Evolutionary conservation across 345 rosid species (phyloP).

Genomic region (Syzygium jambos): DNA sequence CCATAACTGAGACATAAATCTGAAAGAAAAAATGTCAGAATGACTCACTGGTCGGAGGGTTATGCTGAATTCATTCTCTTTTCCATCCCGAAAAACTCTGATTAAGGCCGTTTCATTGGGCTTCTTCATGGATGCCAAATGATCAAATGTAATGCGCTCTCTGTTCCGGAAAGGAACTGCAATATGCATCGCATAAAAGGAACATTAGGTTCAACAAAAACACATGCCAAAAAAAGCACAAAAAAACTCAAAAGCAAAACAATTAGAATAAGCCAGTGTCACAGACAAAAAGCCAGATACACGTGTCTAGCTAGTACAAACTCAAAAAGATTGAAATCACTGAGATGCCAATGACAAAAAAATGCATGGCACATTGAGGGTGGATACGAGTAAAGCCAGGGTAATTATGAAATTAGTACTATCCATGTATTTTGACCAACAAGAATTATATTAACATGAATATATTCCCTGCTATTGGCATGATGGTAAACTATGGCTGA

Average conservation of each 20-base stretch:
- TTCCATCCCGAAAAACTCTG: slow-evolving; percentile 59
- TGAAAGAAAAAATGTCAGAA: not conserved
- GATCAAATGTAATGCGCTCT: slow-evolving; percentile 82
- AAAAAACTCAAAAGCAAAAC: not conserved
- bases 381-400: not conserved
- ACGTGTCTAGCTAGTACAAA: not conserved
- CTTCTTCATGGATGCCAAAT: slow-evolving; percentile 89
- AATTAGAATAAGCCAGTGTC: not conserved
- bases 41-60: slow-evolving; percentile 59
- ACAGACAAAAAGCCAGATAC: not conserved
- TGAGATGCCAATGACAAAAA: not conserved
- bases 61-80: slow-evolving; percentile 48
- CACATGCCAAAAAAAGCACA: not conserved
- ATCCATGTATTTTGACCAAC: not conserved
- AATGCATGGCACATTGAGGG: not conserved
- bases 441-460: not conserved
- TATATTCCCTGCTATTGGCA: not conserved
- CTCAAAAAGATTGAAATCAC: not conserved
- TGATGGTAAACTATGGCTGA: not conserved
- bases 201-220: slow-evolving; percentile 4
- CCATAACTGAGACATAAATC: not conserved
- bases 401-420: not conserved
- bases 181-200: not conserved
- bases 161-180: slow-evolving; percentile 85
- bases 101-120: slow-evolving; percentile 55